Percentiles rank a stretch among this genome's conserved stretches.
Evolutionary conservation across 2,329 filamentous ascomycete species (phyloP).

Genomic region (Magnaporthales sp.): DNA sequence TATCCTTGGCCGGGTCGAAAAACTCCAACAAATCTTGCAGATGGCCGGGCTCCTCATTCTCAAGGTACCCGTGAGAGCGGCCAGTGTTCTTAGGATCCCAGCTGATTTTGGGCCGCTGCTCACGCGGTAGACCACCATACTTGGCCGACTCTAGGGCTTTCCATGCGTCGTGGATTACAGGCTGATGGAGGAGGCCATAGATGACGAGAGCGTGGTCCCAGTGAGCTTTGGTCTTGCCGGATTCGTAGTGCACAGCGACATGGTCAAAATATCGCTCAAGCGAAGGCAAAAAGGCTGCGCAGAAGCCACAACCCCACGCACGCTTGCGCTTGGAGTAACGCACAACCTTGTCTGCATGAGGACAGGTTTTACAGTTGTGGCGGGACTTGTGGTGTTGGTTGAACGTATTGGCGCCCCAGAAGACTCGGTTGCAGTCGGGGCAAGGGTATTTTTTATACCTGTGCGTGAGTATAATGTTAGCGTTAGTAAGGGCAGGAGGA

Average conservation of each 20-base stretch:
- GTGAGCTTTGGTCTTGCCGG: conserved; percentile 51
- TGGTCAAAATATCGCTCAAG: conserved; percentile 61
- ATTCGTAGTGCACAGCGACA: conserved; percentile 59
- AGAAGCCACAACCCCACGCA: conserved; percentile 63
- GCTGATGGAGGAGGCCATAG: conserved; percentile 58
- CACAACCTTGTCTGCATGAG: conserved; percentile 56
- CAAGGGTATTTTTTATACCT: conserved; percentile 56
- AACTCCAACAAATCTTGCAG: conserved; percentile 58
- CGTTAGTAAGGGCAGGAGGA: neutral
- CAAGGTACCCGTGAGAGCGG: conserved; percentile 47
- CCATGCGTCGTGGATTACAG: conserved; percentile 53
- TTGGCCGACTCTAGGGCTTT: conserved; percentile 41
- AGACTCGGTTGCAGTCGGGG: conserved; percentile 59
- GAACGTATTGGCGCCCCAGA: conserved; percentile 60
- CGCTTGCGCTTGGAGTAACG: conserved; percentile 48
- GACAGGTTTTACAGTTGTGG: conserved; percentile 49
- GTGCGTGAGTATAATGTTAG: neutral
- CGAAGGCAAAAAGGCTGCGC: conserved; percentile 51
- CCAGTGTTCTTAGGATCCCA: conserved; percentile 52
- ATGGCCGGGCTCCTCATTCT: conserved; percentile 54
- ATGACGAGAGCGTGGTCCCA: conserved; percentile 64
- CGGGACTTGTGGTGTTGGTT: conserved; percentile 60
- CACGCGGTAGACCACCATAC: conserved; percentile 32
- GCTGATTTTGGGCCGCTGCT: conserved; percentile 47
- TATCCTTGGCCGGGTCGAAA: conserved; percentile 48